A percentile compares a stretch with the other conserved stretches of the same genome.
Conservation (phyloP, 805 yeast species). For the Candida parachauliodes region DNA sequence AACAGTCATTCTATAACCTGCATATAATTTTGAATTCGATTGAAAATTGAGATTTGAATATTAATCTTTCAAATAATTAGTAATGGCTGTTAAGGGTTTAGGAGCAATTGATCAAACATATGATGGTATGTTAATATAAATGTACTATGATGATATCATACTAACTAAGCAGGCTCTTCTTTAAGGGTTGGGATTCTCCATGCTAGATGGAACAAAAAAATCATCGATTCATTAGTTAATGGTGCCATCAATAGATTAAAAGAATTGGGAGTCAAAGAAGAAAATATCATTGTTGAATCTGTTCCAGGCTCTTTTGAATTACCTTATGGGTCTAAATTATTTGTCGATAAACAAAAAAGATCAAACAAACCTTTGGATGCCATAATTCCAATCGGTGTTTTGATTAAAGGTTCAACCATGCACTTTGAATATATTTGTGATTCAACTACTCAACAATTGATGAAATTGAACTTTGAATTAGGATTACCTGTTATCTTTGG, state of each 20-base stretch:
- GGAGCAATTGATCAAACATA: conserved; percentile 68
- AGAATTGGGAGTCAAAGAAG: conserved; percentile 67
- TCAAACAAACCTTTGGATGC: conserved; percentile 64
- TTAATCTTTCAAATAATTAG: too few relatives aligned
- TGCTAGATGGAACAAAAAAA: conserved; percentile 88
- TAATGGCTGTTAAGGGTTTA: conserved; percentile 77
- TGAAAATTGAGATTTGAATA: too few relatives aligned
- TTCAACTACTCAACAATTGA: conserved; percentile 76
- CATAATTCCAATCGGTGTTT: conserved; percentile 87
- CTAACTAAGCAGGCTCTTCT: conserved; percentile 36
- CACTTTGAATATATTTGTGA: conserved; percentile 98
- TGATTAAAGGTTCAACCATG: conserved; percentile 96
- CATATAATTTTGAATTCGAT: too few relatives aligned
- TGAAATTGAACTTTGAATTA: conserved; percentile 71
- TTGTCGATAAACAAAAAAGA: conserved; percentile 42
- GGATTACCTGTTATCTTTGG: conserved; percentile 88
- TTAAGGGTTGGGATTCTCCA: conserved; percentile 83
- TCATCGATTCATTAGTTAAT: conserved; percentile 73
- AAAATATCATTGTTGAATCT: conserved; percentile 73
- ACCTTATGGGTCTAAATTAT: conserved; percentile 71
- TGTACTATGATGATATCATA: too few relatives aligned
- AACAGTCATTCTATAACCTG: too few relatives aligned
- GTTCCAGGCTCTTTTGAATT: conserved; percentile 96
- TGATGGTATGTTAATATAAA: conserved; percentile 54
- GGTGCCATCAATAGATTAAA: conserved; percentile 67